Evolutionary conservation across 495 filamentous ascomycete species (phyloP), one percentile per base, ranked within the genome.

Genomic region (Emericellopsis terricola): DNA sequence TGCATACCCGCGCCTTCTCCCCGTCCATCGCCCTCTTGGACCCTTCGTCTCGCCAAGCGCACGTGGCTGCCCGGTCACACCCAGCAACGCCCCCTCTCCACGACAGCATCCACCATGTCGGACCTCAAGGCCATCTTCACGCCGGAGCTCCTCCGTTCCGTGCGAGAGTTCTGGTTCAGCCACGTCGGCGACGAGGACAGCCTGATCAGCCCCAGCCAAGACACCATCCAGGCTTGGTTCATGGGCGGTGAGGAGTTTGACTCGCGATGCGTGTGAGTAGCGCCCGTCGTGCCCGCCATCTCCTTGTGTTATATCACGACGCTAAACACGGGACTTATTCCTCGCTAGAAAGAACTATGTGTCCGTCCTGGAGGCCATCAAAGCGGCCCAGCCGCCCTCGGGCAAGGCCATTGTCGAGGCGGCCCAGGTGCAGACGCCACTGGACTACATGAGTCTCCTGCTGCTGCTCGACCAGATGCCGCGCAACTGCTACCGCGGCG

Each of bases 391-490:
- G 16, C 9, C 11, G 23, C 21, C 34, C 8, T 36, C 31, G 1
- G 36, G 24, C 3, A n/a, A 37, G 10, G 38, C 41, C 19, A 33
- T 46, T 17, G 17, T 46, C 15, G 19, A 20, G 16, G 29, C 37
- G 20, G 19, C 33, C 5, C 14, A 38, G 15, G 37, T 40, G 11
- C n/a, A 15, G 2, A 23, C 33, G 13, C 18, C 40, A 3, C 30
- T 42, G 10, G 43, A 46, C 37, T 46, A 33, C 33, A 29, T 47
- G 8, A 36, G 36, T 31, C 32, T 47, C 0, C 10, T 47, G 4
- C 26, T 47, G 14, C 41, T 47, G 2, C 36, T 47, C 6, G 44
- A 47, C 33, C 44, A 47, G 20, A 9, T 47, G 8, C 41, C 44
- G 4, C 44, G 44, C 21, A 47, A 47, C 34, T 34, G 37, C 36